Base-by-base conservation (phyloP, 2,329 filamentous ascomycete genomes). In the Fusarium sublunatum region DNA sequence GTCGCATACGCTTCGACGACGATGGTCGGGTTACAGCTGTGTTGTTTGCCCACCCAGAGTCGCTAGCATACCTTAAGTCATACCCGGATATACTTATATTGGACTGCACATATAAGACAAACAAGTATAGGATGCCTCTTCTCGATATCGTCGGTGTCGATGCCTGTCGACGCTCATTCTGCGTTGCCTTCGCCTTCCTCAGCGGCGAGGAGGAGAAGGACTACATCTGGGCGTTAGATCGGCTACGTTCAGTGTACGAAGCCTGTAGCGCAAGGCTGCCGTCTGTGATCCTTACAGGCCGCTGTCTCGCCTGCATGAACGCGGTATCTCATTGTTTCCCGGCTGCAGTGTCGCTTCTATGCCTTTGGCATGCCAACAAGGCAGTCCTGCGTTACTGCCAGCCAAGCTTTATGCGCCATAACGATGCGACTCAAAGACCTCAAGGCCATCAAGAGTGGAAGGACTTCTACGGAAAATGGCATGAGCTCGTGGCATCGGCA, bases 61-160 rank as follows among this genome's bases (percentile, higher is more conserved):
- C 38, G n/a, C 12, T 40, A 7, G 22, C 6, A 26, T 40, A 26
- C 42, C 53, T 70, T 10, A 22, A 70, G 38, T 15, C 39, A 5
- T 64, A 70, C 31, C 61, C 43, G 6, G 57, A 69, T 19, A 24
- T 62, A 13, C 38, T 70, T 12, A 26, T 70, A 42, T 29, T 68
- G 22, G 63, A 65, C 34, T 67, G 45, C 32, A 67, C 51, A 36
- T 65, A 55, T n/a, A 60, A 55, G 51, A 55, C 45, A 5, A 60
- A 55, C 11, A 52, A 55, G 24, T 35, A 52, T 15, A 4, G 7
- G 10, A 60, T 55, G 51, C 46, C 28, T 3, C 7, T 29, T 5
- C 11, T 29, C 8, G 28, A 29, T 10, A 9, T 29, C 8, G 11
- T 29, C 45, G 45, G 50, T 2, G 31, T 56, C 26, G 11, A 57